A percentile compares a stretch with the other conserved stretches of the same genome.
These are phyloP conservation scores for Scleroderma bovista DNA, from an alignment of 768 basidiomycete genomes.

Conservation along the genomic window DNA sequence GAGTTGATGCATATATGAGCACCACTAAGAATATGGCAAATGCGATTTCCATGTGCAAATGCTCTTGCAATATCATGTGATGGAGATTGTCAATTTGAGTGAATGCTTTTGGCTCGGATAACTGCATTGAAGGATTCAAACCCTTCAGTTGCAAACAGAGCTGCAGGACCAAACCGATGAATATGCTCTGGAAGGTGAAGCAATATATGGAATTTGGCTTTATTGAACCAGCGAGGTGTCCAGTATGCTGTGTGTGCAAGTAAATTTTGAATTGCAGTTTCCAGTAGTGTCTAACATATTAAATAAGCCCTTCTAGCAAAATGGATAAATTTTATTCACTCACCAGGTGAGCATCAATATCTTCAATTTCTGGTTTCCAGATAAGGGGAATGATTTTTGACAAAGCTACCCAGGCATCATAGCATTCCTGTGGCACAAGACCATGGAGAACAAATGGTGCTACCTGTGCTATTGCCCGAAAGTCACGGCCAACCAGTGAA, in stretches of 20 bases:
- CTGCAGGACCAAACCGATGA: constrained; percentile 28
- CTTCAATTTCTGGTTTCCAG: constrained; percentile 35
- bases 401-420: constrained; percentile 31
- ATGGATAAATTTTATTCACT: neutral
- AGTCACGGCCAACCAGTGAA: constrained; percentile 15
- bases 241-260: constrained; percentile 26
- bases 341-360: constrained; percentile 33
- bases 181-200: constrained; percentile 29
- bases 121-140: constrained; percentile 40
- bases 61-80: constrained; percentile 25
- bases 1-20: neutral
- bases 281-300: constrained; percentile 7
- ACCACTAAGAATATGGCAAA: constrained; percentile 22
- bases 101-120: constrained; percentile 27
- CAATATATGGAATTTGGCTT: constrained; percentile 40
- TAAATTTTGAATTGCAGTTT: constrained; percentile 32
- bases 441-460: constrained; percentile 10
- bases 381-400: constrained; percentile 31
- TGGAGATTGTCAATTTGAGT: constrained; percentile 32
- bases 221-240: constrained; percentile 34
- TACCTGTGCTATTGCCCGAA: constrained; percentile 13
- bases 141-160: constrained; percentile 37
- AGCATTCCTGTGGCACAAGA: constrained; percentile 7
- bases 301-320: too few species aligned
- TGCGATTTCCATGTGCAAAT: constrained; percentile 21